Evolutionary conservation across 1,284 basidiomycete genomes (phyloP), one percentile per base, ranked within the genome.

Genomic region (Puccinia coronata): DNA sequence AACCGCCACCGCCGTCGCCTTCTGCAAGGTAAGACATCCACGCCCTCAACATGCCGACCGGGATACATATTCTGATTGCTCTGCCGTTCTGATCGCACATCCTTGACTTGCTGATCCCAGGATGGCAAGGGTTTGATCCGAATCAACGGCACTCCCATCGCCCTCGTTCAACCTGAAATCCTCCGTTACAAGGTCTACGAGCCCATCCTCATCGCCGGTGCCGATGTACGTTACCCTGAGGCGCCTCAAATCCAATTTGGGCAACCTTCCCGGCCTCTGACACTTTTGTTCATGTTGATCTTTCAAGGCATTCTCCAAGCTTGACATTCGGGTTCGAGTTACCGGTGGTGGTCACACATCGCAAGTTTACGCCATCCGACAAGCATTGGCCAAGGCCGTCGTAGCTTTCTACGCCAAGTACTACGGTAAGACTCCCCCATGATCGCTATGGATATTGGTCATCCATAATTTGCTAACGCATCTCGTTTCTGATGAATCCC

Each of bases 331-430:
- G 85, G 93, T 99, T 82, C 94, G 96, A 82, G 97, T 98, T 84
- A 96, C 96, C 88, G 97, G 97, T 89, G 97, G 97, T 91, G 97
- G 97, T 88, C 96, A 98, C 90, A 96, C 95, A 83, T 98, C 96
- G 83, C 97, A 99, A 88, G 91, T 99, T 84, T 99, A 99, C 89
- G 97, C 97, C 84, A 95, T 99, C 88, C 95, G 97, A 85, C 97
- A 99, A 90, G 97, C 97, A 72, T 97, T 99, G 85, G 93, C 95
- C 85, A 99, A 98, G 90, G 96, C 96, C 82, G 88, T 99, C 84
- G 94, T 99, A 86, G 97, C 96, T 79, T 98, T 86, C 85, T 86
- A 85, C 82, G 83, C 85, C 84, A 85, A 85, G 84, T 84, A 85
- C 84, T 85, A 85, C 83, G 83, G 85, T 71, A 84, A 84, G 59